These are phyloP conservation scores for Hirschfeldia incana DNA, from an alignment of 345 rosid species.

Conservation along the genomic window DNA sequence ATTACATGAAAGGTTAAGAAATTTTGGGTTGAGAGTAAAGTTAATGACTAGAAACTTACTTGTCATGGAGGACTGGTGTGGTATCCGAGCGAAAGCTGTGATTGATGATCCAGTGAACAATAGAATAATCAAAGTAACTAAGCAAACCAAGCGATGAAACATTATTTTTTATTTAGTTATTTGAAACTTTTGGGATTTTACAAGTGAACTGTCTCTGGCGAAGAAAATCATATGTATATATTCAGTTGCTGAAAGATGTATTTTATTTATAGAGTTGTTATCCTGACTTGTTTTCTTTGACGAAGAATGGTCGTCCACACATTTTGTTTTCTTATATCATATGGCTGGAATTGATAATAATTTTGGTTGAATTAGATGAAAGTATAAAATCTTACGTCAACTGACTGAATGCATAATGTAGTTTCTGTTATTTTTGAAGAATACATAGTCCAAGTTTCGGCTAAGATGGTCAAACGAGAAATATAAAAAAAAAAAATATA, in stretches of 20 bases:
- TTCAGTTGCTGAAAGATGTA: neutral
- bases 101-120: conserved; percentile 24
- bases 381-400: conserved; percentile 18
- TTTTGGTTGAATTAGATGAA: neutral
- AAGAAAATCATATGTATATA: neutral
- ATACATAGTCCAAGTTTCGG: conserved; percentile 4
- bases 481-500: neutral
- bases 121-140: conserved; percentile 11
- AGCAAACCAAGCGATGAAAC: conserved; percentile 12
- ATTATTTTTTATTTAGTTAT: neutral
- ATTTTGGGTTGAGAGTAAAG: neutral
- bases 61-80: neutral
- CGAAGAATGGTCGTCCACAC: no score
- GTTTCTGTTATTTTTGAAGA: neutral
- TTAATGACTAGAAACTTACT: conserved; percentile 19
- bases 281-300: neutral
- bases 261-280: neutral
- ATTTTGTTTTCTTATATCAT: neutral
- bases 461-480: neutral
- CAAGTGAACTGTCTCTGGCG: neutral
- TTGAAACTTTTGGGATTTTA: neutral
- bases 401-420: neutral
- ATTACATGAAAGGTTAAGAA: neutral
- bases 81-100: conserved; percentile 17
- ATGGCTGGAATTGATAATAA: neutral